Percentiles rank a stretch among this genome's conserved stretches.
Conservation (phyloP, 352 stramenopile species). For the Plasmopara muralis region DNA sequence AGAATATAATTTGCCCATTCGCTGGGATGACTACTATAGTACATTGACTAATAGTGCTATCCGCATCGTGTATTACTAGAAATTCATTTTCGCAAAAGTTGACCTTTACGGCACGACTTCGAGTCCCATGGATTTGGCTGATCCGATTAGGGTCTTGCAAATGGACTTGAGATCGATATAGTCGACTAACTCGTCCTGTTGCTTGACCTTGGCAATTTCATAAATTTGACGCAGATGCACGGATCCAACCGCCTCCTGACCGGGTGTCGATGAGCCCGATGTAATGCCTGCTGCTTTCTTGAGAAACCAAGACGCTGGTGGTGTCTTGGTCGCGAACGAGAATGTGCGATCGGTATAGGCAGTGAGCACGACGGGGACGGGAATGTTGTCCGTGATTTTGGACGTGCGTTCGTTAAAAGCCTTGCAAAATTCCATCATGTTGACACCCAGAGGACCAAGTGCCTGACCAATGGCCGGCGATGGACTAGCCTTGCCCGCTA, state of each 20-base stretch:
- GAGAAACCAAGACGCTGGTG: conserved; percentile 91
- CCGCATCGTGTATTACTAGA: background rate
- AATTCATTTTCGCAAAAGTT: background rate
- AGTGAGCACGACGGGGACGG: conserved; percentile 89
- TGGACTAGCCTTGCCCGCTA: conserved; percentile 78
- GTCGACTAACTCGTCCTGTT: conserved; percentile 90
- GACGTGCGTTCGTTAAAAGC: conserved; percentile 96
- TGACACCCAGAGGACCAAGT: conserved; percentile 96
- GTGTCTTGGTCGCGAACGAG: conserved; percentile 94
- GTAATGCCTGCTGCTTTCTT: conserved; percentile 88
- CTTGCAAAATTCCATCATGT: conserved; percentile 99
- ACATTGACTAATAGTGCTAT: too few relatives aligned
- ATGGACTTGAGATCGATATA: conserved; percentile 89
- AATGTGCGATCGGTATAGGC: conserved; percentile 94
- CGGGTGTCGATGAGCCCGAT: conserved; percentile 62
- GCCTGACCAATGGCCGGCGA: conserved; percentile 86
- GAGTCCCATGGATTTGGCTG: conserved; percentile 89
- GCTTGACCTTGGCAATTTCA: conserved; percentile 98
- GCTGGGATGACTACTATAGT: too few relatives aligned
- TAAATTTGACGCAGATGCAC: conserved; percentile 95
- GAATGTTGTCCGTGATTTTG: conserved; percentile 88
- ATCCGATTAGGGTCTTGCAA: conserved; percentile 91
- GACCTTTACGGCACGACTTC: conserved; percentile 58
- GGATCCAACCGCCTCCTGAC: conserved; percentile 71
- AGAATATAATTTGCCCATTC: too few relatives aligned